Percentiles rank a stretch among this genome's conserved stretches.
Conservation (phyloP, 768 basidiomycete genomes). For the Myochromella boudieri region DNA sequence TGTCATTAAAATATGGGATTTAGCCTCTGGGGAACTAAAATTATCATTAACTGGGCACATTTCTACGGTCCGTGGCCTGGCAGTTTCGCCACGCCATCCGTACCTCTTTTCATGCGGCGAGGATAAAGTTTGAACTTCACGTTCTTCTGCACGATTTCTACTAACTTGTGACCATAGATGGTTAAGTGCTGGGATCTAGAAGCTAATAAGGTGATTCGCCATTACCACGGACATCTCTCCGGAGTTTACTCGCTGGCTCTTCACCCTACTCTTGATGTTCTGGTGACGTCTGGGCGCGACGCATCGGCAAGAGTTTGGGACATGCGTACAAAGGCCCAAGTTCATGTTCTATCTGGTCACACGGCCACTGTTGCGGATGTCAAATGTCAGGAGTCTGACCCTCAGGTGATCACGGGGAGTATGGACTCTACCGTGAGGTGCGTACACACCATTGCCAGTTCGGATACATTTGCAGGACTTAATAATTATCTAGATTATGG, state of each 20-base stretch:
- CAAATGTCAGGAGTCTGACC: constrained; percentile 95
- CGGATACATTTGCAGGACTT: neutral
- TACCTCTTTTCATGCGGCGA: constrained; percentile 98
- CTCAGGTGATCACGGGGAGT: constrained; percentile 95
- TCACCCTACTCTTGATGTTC: constrained; percentile 93
- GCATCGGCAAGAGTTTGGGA: constrained; percentile 99
- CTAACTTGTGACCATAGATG: constrained; percentile 59
- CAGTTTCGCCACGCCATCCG: constrained; percentile 90
- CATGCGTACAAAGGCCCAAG: constrained; percentile 96
- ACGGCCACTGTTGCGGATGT: constrained; percentile 95
- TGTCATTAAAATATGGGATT: constrained; percentile 98
- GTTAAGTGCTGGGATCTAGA: constrained; percentile 99
- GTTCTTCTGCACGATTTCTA: neutral
- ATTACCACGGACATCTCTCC: constrained; percentile 97
- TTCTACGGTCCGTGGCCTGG: constrained; percentile 91
- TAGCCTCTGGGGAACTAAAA: constrained; percentile 96
- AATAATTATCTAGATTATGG: constrained; percentile 65
- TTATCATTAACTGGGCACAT: constrained; percentile 98
- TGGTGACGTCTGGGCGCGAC: constrained; percentile 94
- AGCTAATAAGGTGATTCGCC: constrained; percentile 97
- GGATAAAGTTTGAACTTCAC: constrained; percentile 72
- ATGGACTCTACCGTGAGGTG: constrained; percentile 97
- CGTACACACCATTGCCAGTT: constrained; percentile 17
- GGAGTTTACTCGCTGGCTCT: constrained; percentile 94
- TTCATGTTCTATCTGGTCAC: constrained; percentile 91